Percentiles rank a stretch among this genome's conserved stretches.
phyloP scores from a whole-genome alignment of 192 early-diverging fungal species.

The Linnemannia exigua region DNA sequence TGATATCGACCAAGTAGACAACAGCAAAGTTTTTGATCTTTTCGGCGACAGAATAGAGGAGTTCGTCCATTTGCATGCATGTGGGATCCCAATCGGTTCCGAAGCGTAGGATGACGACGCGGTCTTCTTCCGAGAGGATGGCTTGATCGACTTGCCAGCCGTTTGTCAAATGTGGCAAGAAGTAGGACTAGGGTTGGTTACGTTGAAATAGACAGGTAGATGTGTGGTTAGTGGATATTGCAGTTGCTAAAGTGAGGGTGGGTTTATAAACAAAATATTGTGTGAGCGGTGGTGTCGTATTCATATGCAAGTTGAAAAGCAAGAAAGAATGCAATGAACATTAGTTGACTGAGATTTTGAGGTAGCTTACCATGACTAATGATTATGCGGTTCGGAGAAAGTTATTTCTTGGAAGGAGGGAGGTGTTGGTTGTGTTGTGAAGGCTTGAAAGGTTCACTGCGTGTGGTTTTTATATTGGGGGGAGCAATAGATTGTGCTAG shows the following conservation, averaged over 20 bases:
- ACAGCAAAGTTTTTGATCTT: constrained; percentile 99
- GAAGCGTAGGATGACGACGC: constrained; percentile 97
- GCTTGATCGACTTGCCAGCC: constrained; percentile 99
- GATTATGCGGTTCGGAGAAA: no score
- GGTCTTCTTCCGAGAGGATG: constrained; percentile 97
- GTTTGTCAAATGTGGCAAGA: constrained; percentile 76
- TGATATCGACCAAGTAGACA: constrained; percentile 96
- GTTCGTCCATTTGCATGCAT: constrained; percentile 99
- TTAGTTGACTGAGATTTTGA: no score
- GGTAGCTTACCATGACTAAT: no score
- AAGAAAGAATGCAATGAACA: no score
- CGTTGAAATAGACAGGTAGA: not conserved
- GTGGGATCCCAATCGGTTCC: constrained; percentile 96
- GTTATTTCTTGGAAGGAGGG: no score
- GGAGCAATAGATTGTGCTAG: not conserved
- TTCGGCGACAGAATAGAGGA: constrained; percentile 92
- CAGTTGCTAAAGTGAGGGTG: not conserved
- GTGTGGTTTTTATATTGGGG: not conserved
- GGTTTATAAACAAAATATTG: not conserved
- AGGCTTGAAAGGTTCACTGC: no score
- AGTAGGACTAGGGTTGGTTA: constrained; percentile 60
- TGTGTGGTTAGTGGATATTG: not conserved
- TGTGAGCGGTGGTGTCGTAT: not conserved
- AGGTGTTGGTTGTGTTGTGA: no score
- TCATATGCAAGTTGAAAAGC: no score